Evolutionary conservation across 345 rosid species (phyloP), one percentile per base, ranked within the genome.

Genomic region (Eucalyptus rudis): DNA sequence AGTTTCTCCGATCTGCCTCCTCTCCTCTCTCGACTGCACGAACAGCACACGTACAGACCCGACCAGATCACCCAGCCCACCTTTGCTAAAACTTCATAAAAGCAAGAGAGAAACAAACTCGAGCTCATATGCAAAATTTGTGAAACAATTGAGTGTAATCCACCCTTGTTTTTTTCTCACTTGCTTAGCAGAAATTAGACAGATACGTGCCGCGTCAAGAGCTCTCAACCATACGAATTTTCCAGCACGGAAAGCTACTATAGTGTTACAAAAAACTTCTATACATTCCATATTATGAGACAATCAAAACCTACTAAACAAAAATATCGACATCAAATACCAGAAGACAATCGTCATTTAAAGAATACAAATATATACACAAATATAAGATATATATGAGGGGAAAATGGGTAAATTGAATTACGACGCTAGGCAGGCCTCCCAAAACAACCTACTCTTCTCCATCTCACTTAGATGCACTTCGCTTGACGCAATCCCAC

Each of bases 401-500:
- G 40, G 47, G 2, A 8, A 49, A 45, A 71, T 49, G 71, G 33
- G 25, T 79, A 36, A 4, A 36, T 20, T 24, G 83, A 76, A 11
- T 64, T 87, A 91, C 24, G 92, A 91, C 5, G 94, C 94, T 88
- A 93, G 86, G 56, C 94, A 93, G 79, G 92, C 59, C 86, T 93
- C 94, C 94, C 94, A 93, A 83, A 93, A 93, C 47, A 90, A 88
- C 91, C 87, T 90, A 47, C 88, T 89, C 87, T 88, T 90, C 90
- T 93, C 94, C 88, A 27, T 47, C 86, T 90, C 92, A 5, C 36
- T 91, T 79, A 91, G 83, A 76, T 76, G 27, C 52, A 52, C 27
- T 36, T 76, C 83, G 45, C 47, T 76, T 40, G 83, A 6, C 47
- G 24, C 25, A 36, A 76, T 76, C 22, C 83, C 83, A 12, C 47